phyloP scores from a whole-genome alignment of 148 eudicot species.

The Pouteria glomerata region DNA sequence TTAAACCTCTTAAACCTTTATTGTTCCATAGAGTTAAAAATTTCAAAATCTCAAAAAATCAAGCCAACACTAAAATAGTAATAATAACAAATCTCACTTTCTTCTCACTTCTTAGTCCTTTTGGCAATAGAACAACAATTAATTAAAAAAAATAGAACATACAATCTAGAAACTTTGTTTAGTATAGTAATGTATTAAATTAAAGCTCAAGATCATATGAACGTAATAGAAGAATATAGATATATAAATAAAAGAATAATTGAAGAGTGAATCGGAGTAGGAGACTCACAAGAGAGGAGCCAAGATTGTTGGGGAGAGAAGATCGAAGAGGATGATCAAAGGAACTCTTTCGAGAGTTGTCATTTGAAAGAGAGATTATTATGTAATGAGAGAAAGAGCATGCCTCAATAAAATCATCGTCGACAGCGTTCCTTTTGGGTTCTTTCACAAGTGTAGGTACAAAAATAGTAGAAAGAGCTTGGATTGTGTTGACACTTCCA shows the following conservation, averaged over 20 bases:
- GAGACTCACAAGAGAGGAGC: not conserved
- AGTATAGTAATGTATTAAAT: not conserved
- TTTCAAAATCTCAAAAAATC: not conserved
- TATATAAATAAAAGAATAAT: not conserved
- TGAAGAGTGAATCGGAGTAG: not conserved
- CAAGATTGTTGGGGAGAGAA: constrained; percentile 4
- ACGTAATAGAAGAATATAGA: not conserved
- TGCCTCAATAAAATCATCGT: constrained; percentile 16
- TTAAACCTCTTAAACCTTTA: too few relatives aligned
- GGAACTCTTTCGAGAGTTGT: not conserved
- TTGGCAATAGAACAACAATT: constrained; percentile 8
- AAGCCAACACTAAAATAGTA: not conserved
- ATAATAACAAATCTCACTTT: constrained; percentile 5
- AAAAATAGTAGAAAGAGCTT: too few relatives aligned
- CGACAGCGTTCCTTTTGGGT: not conserved
- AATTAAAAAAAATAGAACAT: too few relatives aligned
- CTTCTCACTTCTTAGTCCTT: constrained; percentile 18
- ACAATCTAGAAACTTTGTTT: not conserved
- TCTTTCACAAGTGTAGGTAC: not conserved
- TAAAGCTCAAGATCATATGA: not conserved
- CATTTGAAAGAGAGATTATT: not conserved
- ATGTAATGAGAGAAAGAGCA: not conserved
- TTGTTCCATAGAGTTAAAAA: not conserved
- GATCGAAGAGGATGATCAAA: not conserved
- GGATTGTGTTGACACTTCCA: constrained; percentile 19